phyloP scores from a whole-genome alignment of 1,284 basidiomycete species.

The Hypsizygus ulmarius region DNA sequence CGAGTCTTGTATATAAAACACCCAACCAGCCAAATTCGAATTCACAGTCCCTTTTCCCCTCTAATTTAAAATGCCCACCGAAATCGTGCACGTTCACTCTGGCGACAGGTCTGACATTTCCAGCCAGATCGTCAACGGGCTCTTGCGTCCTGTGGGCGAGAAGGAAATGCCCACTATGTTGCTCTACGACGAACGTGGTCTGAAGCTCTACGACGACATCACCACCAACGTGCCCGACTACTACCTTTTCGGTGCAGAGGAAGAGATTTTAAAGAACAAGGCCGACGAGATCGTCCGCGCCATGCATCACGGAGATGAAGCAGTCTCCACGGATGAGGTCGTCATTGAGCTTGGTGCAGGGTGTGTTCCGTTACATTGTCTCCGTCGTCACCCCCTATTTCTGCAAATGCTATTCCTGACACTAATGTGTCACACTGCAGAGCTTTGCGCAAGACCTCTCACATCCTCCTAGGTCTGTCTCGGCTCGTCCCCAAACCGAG shows the following conservation, averaged over 20 bases:
- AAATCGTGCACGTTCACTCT: slow-evolving; percentile 49
- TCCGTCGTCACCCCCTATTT: not conserved
- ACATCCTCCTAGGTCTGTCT: slow-evolving; percentile 78
- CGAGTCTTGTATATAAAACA: slow-evolving; percentile 12
- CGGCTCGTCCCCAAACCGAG: slow-evolving; percentile 38
- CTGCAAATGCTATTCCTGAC: too few relatives aligned
- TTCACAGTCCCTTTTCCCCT: not conserved
- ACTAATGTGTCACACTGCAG: slow-evolving; percentile 37
- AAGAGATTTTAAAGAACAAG: slow-evolving; percentile 62
- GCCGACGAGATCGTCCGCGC: slow-evolving; percentile 66
- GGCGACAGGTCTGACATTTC: slow-evolving; percentile 39
- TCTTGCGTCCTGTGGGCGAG: slow-evolving; percentile 49
- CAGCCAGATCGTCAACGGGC: slow-evolving; percentile 51
- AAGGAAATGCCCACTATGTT: slow-evolving; percentile 82
- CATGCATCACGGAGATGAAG: slow-evolving; percentile 61
- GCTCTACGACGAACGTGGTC: slow-evolving; percentile 83
- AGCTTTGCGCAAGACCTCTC: slow-evolving; percentile 87
- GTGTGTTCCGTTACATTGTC: slow-evolving; percentile 46
- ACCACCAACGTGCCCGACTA: slow-evolving; percentile 84
- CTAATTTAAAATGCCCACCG: slow-evolving; percentile 33
- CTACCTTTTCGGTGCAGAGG: slow-evolving; percentile 82
- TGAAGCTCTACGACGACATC: slow-evolving; percentile 82
- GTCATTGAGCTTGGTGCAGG: slow-evolving; percentile 87
- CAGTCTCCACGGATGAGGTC: slow-evolving; percentile 49
- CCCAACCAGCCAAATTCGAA: not conserved